A percentile compares a stretch with the other conserved stretches of the same genome.
Conservation (phyloP, 805 yeast species). For the Starmerella sp. region DNA sequence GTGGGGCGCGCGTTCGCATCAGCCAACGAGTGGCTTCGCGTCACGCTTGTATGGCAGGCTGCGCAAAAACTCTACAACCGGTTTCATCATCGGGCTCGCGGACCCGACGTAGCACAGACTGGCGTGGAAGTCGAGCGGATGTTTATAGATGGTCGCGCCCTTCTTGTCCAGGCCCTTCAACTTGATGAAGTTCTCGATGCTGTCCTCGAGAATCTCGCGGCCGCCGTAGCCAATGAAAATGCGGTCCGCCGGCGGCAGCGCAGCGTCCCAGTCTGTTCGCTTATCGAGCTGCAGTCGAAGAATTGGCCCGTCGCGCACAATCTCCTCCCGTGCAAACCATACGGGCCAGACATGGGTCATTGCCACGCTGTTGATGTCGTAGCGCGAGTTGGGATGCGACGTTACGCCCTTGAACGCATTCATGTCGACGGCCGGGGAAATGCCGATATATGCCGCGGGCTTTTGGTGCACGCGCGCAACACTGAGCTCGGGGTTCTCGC, state of each 20-base stretch:
- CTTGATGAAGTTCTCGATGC: not conserved
- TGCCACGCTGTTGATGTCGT: not conserved
- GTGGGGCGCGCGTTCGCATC: too few species aligned
- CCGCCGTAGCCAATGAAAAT: not conserved
- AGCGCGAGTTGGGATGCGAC: not conserved
- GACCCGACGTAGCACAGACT: not conserved
- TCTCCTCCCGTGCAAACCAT: not conserved
- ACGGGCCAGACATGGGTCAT: not conserved
- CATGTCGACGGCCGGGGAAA: not conserved
- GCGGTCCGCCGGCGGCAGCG: not conserved
- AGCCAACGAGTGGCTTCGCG: not conserved
- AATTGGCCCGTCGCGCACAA: not conserved
- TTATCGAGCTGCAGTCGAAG: not conserved
- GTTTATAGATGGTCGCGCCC: not conserved
- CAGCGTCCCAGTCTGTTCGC: not conserved
- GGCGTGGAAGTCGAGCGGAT: not conserved
- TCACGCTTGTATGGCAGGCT: not conserved
- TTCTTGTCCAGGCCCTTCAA: not conserved
- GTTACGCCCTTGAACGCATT: not conserved
- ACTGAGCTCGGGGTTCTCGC: not conserved
- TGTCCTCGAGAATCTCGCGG: not conserved
- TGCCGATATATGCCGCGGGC: not conserved
- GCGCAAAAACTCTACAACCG: not conserved
- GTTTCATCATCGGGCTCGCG: not conserved
- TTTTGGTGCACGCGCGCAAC: not conserved